Evolutionary conservation across 1,284 basidiomycete species (phyloP).

Genomic region (Ustilago sp.): DNA sequence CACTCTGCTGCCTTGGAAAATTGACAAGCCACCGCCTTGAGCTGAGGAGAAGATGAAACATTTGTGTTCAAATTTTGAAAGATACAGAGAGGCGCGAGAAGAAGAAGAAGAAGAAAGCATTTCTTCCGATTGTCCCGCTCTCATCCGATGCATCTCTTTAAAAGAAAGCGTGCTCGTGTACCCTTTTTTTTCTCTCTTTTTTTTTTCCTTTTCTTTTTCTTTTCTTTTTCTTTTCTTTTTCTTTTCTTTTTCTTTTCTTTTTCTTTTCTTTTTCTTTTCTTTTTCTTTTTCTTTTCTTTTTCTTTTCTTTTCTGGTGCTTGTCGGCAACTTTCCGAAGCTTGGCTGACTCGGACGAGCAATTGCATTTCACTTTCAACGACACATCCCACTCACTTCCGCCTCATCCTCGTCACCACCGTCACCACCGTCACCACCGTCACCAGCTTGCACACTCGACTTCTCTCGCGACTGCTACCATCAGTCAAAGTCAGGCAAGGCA

Average conservation of each 20-base stretch:
- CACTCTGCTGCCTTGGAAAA: conserved; percentile 16
- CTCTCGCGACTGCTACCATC: background rate
- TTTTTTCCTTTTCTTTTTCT: no score
- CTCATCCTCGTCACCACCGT: background rate
- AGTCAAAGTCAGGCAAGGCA: conserved; percentile 1
- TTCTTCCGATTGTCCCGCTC: conserved; percentile 21
- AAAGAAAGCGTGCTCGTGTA: background rate
- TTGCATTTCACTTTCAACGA: background rate
- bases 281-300: no score
- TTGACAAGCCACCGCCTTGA: background rate
- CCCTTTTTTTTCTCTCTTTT: background rate
- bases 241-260: no score
- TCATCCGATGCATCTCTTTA: background rate
- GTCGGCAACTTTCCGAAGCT: conserved; percentile 3
- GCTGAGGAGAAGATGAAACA: background rate
- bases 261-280: no score
- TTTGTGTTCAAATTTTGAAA: background rate
- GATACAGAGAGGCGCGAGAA: background rate
- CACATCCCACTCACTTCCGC: background rate
- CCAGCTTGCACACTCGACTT: background rate
- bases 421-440: background rate
- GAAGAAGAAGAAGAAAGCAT: background rate
- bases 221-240: no score
- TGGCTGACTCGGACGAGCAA: conserved; percentile 8
- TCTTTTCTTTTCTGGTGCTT: background rate